phyloP scores from a whole-genome alignment of 495 filamentous ascomycete species.

The Polyplosphaeria fusca region DNA sequence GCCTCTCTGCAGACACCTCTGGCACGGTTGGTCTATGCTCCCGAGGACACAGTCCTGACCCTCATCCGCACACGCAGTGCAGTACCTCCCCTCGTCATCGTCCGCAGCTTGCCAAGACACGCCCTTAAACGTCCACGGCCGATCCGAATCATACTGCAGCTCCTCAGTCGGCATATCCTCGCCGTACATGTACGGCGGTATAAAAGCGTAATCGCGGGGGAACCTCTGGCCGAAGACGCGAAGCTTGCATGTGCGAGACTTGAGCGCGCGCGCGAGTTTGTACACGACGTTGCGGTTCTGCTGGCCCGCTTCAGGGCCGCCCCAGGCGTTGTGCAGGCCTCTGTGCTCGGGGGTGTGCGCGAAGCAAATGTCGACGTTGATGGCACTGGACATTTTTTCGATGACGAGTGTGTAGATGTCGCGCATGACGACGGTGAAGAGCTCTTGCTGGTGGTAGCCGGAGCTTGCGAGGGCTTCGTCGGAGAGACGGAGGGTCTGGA shows the following conservation, averaged over 20 bases:
- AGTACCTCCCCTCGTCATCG: neutral
- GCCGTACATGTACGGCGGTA: constrained; percentile 31
- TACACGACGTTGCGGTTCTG: constrained; percentile 14
- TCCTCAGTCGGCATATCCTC: constrained; percentile 22
- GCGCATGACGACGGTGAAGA: neutral
- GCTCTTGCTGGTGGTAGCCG: neutral
- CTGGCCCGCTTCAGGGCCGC: neutral
- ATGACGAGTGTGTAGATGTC: neutral
- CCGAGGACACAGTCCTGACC: neutral
- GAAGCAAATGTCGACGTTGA: constrained; percentile 9
- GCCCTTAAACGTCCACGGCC: constrained; percentile 7
- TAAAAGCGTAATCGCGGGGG: constrained; percentile 1
- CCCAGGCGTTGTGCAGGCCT: neutral
- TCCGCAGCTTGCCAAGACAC: neutral
- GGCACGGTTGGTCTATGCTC: too few species aligned
- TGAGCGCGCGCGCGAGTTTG: constrained; percentile 5
- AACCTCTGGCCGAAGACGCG: constrained; percentile 20
- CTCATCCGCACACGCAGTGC: neutral
- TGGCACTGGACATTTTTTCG: neutral
- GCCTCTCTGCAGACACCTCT: too few species aligned
- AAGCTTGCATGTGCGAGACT: constrained; percentile 7
- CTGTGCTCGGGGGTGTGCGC: neutral
- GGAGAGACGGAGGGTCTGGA: constrained; percentile 10
- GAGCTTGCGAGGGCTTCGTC: neutral
- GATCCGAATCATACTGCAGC: constrained; percentile 25